These are phyloP conservation scores for Rhazya stricta DNA, from an alignment of 257 asterid species.

Conservation along the genomic window DNA sequence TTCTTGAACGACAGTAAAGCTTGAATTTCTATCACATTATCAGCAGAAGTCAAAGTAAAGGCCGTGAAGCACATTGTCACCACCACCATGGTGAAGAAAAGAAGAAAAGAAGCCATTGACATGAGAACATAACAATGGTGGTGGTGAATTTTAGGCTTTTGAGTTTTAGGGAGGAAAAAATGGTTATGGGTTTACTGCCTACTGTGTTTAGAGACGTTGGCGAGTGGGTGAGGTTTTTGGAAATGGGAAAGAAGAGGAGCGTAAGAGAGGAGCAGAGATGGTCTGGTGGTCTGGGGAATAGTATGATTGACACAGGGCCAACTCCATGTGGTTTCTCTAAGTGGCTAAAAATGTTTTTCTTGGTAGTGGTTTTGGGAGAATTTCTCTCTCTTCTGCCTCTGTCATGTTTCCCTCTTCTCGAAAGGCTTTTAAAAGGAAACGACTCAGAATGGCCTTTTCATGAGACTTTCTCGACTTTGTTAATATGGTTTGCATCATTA, in stretches of 20 bases:
- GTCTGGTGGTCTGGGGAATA: conserved; percentile 3
- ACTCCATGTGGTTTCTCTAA: not conserved
- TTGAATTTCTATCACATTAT: conserved; percentile 35
- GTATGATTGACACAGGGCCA: conserved; percentile 10
- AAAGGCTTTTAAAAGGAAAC: conserved; percentile 7
- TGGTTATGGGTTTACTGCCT: conserved; percentile 4
- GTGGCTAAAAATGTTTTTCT: not conserved
- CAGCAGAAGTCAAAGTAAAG: conserved; percentile 23
- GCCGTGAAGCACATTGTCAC: conserved; percentile 31
- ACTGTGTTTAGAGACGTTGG: conserved; percentile 10
- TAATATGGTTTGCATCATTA: conserved; percentile 15
- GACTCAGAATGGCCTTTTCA: conserved; percentile 1
- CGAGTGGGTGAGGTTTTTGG: not conserved
- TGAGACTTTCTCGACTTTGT: not conserved
- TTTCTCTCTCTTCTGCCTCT: not conserved
- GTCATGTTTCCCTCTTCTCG: not conserved
- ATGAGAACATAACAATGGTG: conserved; percentile 20
- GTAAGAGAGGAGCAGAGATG: conserved; percentile 17
- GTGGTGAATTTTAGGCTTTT: not conserved
- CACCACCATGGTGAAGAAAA: conserved; percentile 23
- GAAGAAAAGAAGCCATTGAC: conserved; percentile 33
- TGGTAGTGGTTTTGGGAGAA: not conserved
- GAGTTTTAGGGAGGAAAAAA: not conserved
- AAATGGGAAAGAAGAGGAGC: conserved; percentile 25
- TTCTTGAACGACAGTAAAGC: conserved; percentile 47